Base-by-base conservation (phyloP, 192 early-diverging fungal genomes). In the Rhizophagus prolifer region DNA sequence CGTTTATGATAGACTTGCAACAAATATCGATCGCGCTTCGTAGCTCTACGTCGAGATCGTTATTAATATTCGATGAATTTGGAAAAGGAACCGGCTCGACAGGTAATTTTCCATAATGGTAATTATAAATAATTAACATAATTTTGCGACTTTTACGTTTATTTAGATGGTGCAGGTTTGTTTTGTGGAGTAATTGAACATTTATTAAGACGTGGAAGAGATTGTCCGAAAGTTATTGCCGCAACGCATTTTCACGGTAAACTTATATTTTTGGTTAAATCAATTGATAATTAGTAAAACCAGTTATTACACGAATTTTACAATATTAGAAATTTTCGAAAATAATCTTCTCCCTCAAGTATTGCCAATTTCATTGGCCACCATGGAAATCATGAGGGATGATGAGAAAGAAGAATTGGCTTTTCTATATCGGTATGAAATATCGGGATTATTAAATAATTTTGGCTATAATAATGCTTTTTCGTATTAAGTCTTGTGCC, bases 161-260 rank as follows among this genome's bases (percentile, higher is more conserved):
- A 80, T 2, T 36, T 73, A 75, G 94, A 96, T 82, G 96, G 96
- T 0, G 85, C 94, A 16, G 90, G 93, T 0, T 78, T 98, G 41
- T 89, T 96, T 54, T 92, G 91, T 70, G 92, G 90, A 1, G 83
- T 90, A 1, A 72, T 97, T 23, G 86, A 90, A 38, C 59, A 88
- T 21, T 87, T 96, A 70, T 65, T 86, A 23, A 73, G 71, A 12
- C 82, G 81, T 4, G 79, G 72, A 7, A 59, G 73, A 4, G 73
- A 83, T 9, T 91, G 88, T 25, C 95, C 95, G 44, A 87, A 85
- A 28, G 81, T 96, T 0, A 28, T 96, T 34, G 91, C 92, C 0
- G 90, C 91, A 9, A 98, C 96, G 0, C 96, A 98, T 79, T 98
- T 95, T 76, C 94, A 97, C 80, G 92, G 91, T 91, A 58, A 61